phyloP scores from a whole-genome alignment of 108 stramenopile genomes.

The Fragilariopsis cylindrus region DNA sequence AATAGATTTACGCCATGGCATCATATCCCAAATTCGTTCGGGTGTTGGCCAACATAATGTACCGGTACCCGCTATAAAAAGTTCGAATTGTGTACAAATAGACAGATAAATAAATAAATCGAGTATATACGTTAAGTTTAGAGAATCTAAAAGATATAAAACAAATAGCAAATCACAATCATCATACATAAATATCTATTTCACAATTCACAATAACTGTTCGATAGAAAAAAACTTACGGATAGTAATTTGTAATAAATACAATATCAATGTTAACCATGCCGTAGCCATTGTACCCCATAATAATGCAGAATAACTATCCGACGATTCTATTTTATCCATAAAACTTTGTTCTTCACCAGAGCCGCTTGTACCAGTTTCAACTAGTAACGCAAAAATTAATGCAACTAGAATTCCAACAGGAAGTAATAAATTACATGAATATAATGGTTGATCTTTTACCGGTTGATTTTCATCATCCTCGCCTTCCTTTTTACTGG shows the following conservation, averaged over 20 bases:
- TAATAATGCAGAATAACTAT: slow-evolving; percentile 59
- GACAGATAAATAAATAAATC: too few species aligned
- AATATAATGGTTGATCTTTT: slow-evolving; percentile 52
- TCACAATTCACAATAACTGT: too few species aligned
- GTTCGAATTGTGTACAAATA: too few species aligned
- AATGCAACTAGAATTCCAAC: slow-evolving; percentile 38
- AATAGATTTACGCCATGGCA: slow-evolving; percentile 1
- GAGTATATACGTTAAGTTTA: too few species aligned
- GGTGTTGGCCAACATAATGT: neutral
- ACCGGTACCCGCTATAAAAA: neutral
- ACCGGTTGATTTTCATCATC: slow-evolving; percentile 30
- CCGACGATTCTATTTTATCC: slow-evolving; percentile 52
- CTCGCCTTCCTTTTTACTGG: slow-evolving; percentile 14
- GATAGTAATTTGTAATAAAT: slow-evolving; percentile 50
- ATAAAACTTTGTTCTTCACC: slow-evolving; percentile 42
- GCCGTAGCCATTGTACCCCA: slow-evolving; percentile 61
- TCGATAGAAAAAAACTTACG: neutral
- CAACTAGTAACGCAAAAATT: slow-evolving; percentile 58
- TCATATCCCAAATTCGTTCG: neutral
- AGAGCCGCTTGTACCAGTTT: slow-evolving; percentile 49
- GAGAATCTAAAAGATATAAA: too few species aligned
- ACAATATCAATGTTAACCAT: slow-evolving; percentile 40
- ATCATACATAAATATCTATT: too few species aligned
- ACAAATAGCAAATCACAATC: too few species aligned
- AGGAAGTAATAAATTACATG: slow-evolving; percentile 50